Percentiles rank a stretch among this genome's conserved stretches.
These are phyloP conservation scores for Euphorbia peplus DNA, from an alignment of 345 rosid species.

Conservation along the genomic window DNA sequence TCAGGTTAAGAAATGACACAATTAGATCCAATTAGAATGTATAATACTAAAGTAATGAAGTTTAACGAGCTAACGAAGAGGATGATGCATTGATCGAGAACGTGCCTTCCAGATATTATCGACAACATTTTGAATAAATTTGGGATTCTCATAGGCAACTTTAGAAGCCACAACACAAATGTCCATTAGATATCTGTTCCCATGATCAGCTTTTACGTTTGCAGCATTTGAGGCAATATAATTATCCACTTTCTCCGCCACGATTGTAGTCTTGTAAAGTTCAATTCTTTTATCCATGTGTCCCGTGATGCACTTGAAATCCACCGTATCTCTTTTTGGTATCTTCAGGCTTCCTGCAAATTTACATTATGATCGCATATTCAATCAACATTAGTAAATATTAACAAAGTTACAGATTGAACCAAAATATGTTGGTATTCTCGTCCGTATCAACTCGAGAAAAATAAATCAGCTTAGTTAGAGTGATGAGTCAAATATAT, in stretches of 20 bases:
- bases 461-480: no score
- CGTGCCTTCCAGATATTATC: conserved; percentile 59
- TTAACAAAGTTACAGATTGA: no score
- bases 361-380: conserved; percentile 18
- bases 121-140: conserved; percentile 58
- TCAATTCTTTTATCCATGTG: conserved; percentile 65
- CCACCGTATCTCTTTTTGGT: conserved; percentile 56
- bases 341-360: conserved; percentile 57
- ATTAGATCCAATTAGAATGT: neutral
- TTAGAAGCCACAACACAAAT: conserved; percentile 78
- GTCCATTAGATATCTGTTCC: conserved; percentile 55
- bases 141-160: conserved; percentile 72
- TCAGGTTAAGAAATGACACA: neutral
- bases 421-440: no score
- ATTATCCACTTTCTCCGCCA: conserved; percentile 29
- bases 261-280: conserved; percentile 29
- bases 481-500: no score
- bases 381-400: no score
- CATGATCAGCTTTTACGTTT: conserved; percentile 24
- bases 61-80: neutral
- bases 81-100: neutral
- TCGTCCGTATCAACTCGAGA: no score
- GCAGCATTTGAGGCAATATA: conserved; percentile 19
- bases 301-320: conserved; percentile 54
- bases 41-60: neutral